Evolutionary conservation across 1,284 basidiomycete species (phyloP).

Genomic region (Melampsora medusae): DNA sequence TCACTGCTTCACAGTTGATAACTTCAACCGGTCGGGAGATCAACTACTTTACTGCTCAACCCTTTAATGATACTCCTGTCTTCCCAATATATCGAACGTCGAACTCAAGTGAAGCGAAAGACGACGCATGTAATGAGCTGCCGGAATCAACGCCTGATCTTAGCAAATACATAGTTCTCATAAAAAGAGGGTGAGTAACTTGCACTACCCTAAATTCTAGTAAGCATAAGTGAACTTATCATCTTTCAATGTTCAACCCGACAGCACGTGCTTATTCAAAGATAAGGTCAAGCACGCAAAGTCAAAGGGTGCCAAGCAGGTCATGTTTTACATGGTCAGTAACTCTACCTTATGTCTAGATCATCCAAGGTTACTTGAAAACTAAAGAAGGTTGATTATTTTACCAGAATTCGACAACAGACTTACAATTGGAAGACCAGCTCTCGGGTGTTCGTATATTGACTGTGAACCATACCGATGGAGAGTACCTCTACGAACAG

Average conservation of each 20-base stretch:
- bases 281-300: conserved; percentile 22
- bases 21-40: conserved; percentile 28
- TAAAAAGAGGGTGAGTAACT: conserved; percentile 33
- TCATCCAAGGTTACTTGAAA: background rate
- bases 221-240: background rate
- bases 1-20: conserved; percentile 1
- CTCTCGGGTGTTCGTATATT: conserved; percentile 15
- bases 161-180: conserved; percentile 36
- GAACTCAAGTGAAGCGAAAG: conserved; percentile 15
- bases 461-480: conserved; percentile 9
- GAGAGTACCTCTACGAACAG: conserved; percentile 22
- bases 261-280: conserved; percentile 35
- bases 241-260: background rate
- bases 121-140: conserved; percentile 33
- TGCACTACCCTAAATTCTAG: no score
- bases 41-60: conserved; percentile 30
- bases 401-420: conserved; percentile 26
- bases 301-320: conserved; percentile 32
- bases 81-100: conserved; percentile 35
- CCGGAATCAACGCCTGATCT: conserved; percentile 34
- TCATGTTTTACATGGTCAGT: conserved; percentile 43
- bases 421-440: conserved; percentile 1
- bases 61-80: conserved; percentile 15
- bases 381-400: background rate
- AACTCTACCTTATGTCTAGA: background rate